Percentiles rank a stretch among this genome's conserved stretches.
Conservation (phyloP, 1,139 yeast species). For the Maudiozyma humilis region DNA sequence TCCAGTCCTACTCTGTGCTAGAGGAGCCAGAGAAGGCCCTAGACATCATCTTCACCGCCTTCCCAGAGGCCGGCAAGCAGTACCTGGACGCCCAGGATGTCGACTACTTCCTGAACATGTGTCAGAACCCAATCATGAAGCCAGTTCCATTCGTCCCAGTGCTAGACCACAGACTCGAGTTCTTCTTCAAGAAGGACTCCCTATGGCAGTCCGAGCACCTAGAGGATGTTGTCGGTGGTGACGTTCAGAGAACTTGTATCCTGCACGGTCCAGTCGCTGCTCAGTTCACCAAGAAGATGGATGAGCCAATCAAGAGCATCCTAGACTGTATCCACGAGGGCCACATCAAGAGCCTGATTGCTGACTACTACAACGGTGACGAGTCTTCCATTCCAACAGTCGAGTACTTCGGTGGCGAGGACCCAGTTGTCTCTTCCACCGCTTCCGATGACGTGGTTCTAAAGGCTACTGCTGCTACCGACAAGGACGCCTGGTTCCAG, state of each 20-base stretch:
- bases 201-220: slow-evolving; percentile 98
- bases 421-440: slow-evolving; percentile 39
- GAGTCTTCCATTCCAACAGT: slow-evolving; percentile 69
- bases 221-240: slow-evolving; percentile 92
- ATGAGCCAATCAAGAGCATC: slow-evolving; percentile 88
- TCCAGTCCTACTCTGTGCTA: slow-evolving; percentile 67
- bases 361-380: slow-evolving; percentile 66
- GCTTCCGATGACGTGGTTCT: slow-evolving; percentile 36
- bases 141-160: slow-evolving; percentile 98
- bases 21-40: slow-evolving; percentile 57
- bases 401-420: slow-evolving; percentile 77
- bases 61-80: slow-evolving; percentile 70
- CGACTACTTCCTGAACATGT: slow-evolving; percentile 80
- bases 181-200: slow-evolving; percentile 96
- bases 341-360: slow-evolving; percentile 62
- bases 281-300: slow-evolving; percentile 73
- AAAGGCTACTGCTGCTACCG: slow-evolving; percentile 45
- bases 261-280: slow-evolving; percentile 98
- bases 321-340: slow-evolving; percentile 86
- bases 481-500: slow-evolving; percentile 60
- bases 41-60: slow-evolving; percentile 53
- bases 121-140: slow-evolving; percentile 80
- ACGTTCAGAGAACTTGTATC: slow-evolving; percentile 96
- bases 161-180: slow-evolving; percentile 87
- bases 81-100: slow-evolving; percentile 91